These are phyloP conservation scores for Penicillium frequentans DNA, from an alignment of 2,329 filamentous ascomycete species.

Conservation along the genomic window DNA sequence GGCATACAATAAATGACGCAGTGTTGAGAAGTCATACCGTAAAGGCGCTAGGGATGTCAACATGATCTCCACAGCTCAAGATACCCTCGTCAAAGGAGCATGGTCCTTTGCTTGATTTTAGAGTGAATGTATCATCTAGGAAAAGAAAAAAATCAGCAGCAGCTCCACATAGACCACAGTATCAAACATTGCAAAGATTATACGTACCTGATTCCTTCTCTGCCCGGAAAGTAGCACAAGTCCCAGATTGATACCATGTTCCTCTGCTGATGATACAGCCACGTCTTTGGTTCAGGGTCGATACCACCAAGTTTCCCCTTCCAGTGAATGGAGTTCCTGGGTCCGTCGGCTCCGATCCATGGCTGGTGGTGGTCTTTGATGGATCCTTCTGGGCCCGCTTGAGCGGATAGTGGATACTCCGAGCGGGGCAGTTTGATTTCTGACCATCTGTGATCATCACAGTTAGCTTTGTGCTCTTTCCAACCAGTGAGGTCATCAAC, in stretches of 20 bases:
- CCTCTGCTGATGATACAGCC: slow-evolving; percentile 70
- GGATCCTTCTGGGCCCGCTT: slow-evolving; percentile 49
- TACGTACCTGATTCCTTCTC: slow-evolving; percentile 31
- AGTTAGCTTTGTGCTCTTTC: background rate
- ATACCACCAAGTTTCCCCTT: slow-evolving; percentile 60
- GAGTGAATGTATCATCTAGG: slow-evolving; percentile 48
- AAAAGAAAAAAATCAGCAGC: background rate
- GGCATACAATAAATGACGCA: background rate
- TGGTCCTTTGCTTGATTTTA: slow-evolving; percentile 58
- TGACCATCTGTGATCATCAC: slow-evolving; percentile 48
- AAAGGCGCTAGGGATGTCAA: slow-evolving; percentile 30
- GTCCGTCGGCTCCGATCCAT: slow-evolving; percentile 29
- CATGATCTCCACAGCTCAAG: slow-evolving; percentile 53
- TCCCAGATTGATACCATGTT: slow-evolving; percentile 66
- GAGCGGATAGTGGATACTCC: slow-evolving; percentile 64
- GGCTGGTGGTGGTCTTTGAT: slow-evolving; percentile 37
- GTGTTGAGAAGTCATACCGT: slow-evolving; percentile 22
- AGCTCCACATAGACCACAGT: background rate
- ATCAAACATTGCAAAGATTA: background rate
- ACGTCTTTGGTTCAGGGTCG: slow-evolving; percentile 29
- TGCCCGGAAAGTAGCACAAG: slow-evolving; percentile 60
- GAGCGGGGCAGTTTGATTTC: slow-evolving; percentile 62
- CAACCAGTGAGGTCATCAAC: background rate
- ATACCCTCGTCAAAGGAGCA: slow-evolving; percentile 58
- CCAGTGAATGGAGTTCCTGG: slow-evolving; percentile 53